Base-by-base conservation (phyloP, 1,284 basidiomycete genomes). In the Cystobasidium sp. region DNA sequence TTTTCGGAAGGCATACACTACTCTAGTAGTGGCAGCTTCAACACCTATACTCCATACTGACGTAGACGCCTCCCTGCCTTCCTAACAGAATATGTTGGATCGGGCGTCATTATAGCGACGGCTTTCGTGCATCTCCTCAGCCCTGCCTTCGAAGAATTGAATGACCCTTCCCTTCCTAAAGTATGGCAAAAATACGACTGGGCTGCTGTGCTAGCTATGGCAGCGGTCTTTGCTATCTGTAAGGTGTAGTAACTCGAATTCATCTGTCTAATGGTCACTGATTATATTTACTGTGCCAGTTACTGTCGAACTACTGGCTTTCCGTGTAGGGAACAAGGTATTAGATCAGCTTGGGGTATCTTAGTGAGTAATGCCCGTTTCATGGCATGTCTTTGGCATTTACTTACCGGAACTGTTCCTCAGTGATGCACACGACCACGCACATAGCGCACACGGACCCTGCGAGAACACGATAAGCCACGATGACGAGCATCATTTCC, bases 261-360 rank as follows among this genome's bases (percentile, higher is more conserved):
- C 24, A 24, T 24, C 14, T 4, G 37, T 56, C 22, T 9, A 10
- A 56, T 10, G 20, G 9, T 59, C 16, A 24, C 43, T 67, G 39
- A 39, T 53, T 14, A 37, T 39, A 10, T 18, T 12, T n/a, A 18
- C 24, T 6, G 3, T 51, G 22, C 41, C 59, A 71, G 69, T 96
- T 84, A 87, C 93, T 79, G 83, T 92, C 70, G 93, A 97, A 82
- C 82, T 96, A 24, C 81, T 93, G 44, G 92, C 94, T 3, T 80
- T 80, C 58, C 76, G 81, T 8, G 61, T 78, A 16, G 81, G 81
- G n/a, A 77, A 78, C 1, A 59, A 74, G 10, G 77, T 76, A 56
- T 75, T 82, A 39, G 62, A 74, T 20, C 72, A 70, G 22, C 75
- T 79, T 14, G 79, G 79, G 4, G 46, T 80, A 8, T 18, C 49